phyloP scores from a whole-genome alignment of 345 rosid species.

The Citrus sp. region DNA sequence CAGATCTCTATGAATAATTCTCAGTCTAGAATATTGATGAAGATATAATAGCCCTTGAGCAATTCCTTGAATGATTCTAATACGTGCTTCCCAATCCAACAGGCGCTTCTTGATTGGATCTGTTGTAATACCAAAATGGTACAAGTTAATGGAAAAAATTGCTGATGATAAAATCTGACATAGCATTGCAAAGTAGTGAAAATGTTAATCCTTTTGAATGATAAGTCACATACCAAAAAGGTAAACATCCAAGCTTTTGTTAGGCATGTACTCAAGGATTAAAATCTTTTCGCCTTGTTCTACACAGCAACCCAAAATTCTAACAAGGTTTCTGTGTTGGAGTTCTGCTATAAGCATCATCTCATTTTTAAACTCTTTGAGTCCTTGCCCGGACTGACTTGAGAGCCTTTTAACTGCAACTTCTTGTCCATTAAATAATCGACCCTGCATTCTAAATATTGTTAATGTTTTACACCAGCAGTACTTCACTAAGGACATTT shows the following conservation, averaged over 20 bases:
- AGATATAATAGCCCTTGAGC: constrained; percentile 43
- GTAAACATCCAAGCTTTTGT: not conserved
- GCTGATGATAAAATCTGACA: not conserved
- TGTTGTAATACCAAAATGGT: not conserved
- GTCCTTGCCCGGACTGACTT: constrained; percentile 30
- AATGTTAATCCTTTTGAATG: not conserved
- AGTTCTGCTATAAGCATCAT: constrained; percentile 16
- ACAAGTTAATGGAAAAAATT: not conserved
- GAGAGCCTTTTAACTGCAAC: constrained; percentile 42
- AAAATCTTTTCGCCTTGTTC: not conserved
- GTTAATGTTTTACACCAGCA: not conserved
- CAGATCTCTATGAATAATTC: constrained; percentile 30
- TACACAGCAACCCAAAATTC: not conserved
- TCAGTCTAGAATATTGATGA: constrained; percentile 26
- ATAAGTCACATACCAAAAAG: not conserved
- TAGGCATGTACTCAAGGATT: not conserved
- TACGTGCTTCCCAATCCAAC: constrained; percentile 20
- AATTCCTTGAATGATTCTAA: constrained; percentile 25
- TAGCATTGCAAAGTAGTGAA: not conserved
- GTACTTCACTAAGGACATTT: not conserved
- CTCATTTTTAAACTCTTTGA: constrained; percentile 34
- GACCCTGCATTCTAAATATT: constrained; percentile 12
- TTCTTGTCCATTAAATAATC: constrained; percentile 23
- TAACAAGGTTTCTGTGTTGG: constrained; percentile 1
- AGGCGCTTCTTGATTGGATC: not conserved